phyloP scores from a whole-genome alignment of 2,329 filamentous ascomycete species.

The Fusarium marasasianum region DNA sequence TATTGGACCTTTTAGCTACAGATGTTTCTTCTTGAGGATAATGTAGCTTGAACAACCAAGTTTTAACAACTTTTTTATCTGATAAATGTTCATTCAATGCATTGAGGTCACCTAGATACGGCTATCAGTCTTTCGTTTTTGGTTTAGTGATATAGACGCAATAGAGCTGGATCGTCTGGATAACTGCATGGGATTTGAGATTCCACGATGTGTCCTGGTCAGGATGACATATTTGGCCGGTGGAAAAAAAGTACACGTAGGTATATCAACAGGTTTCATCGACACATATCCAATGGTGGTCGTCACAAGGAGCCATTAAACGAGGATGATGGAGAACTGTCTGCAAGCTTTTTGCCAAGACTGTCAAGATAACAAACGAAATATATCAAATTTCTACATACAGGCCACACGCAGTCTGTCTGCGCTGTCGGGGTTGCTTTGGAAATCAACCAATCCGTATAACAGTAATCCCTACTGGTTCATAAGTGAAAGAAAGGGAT shows the following conservation, averaged over 20 bases:
- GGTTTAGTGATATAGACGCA: not conserved
- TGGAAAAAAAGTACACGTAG: not conserved
- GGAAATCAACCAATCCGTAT: constrained; percentile 9
- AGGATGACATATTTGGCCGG: not conserved
- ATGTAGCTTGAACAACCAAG: not conserved
- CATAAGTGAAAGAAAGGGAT: constrained; percentile 42
- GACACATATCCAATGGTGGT: not conserved
- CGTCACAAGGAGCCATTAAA: not conserved
- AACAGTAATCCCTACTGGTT: constrained; percentile 38
- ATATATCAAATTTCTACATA: constrained; percentile 39
- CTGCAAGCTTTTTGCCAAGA: not conserved
- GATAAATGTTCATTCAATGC: not conserved
- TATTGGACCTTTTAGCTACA: not conserved
- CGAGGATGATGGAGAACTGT: not conserved
- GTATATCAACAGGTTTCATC: not conserved
- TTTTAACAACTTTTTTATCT: not conserved
- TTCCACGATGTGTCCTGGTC: not conserved
- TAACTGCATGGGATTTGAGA: not conserved
- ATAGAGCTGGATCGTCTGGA: not conserved
- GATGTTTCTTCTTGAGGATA: not conserved
- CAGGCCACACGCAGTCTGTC: constrained; percentile 33
- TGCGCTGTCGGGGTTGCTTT: constrained; percentile 10
- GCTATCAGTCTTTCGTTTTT: not conserved
- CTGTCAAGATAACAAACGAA: constrained; percentile 5
- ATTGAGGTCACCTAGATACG: not conserved